These are phyloP conservation scores for Acarospora socialis DNA, from an alignment of 2,329 filamentous ascomycete species.

Conservation along the genomic window DNA sequence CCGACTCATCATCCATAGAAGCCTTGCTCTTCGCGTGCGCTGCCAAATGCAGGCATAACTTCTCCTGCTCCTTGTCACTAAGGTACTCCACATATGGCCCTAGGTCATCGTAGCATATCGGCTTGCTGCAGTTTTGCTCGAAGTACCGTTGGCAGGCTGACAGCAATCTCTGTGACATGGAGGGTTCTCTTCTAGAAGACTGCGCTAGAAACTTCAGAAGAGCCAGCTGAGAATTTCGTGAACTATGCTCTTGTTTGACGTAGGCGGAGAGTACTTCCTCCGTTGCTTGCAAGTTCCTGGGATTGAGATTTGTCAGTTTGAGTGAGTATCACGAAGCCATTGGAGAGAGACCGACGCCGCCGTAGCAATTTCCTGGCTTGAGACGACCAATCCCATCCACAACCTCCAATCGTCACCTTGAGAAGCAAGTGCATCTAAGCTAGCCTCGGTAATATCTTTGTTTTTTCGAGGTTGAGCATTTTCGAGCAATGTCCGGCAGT, in stretches of 20 bases:
- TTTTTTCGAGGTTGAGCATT: constrained; percentile 20
- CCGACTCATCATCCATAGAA: background rate
- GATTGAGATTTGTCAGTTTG: no score
- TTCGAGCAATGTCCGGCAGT: constrained; percentile 23
- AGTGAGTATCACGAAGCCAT: no score
- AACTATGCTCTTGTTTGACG: constrained; percentile 22
- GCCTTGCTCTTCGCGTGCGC: constrained; percentile 12
- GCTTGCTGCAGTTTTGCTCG: constrained; percentile 26
- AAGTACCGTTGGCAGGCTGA: constrained; percentile 27
- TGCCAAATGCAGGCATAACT: constrained; percentile 19
- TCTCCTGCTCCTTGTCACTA: constrained; percentile 16
- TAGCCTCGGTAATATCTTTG: constrained; percentile 15
- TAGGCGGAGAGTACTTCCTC: constrained; percentile 24
- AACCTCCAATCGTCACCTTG: constrained; percentile 32
- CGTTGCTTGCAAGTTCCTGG: constrained; percentile 20
- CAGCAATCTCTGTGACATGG: constrained; percentile 19
- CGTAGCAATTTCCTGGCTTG: constrained; percentile 20
- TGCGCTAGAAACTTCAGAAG: constrained; percentile 12
- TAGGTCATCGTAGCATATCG: constrained; percentile 33
- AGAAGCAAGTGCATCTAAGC: constrained; percentile 16
- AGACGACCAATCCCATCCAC: constrained; percentile 29
- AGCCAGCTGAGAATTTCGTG: constrained; percentile 29
- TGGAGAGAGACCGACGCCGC: constrained; percentile 26
- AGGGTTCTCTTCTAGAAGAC: constrained; percentile 6
- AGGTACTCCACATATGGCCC: constrained; percentile 22